Evolutionary conservation across 179 eudicot species (phyloP).

Genomic region (Patellifolia procumbens): DNA sequence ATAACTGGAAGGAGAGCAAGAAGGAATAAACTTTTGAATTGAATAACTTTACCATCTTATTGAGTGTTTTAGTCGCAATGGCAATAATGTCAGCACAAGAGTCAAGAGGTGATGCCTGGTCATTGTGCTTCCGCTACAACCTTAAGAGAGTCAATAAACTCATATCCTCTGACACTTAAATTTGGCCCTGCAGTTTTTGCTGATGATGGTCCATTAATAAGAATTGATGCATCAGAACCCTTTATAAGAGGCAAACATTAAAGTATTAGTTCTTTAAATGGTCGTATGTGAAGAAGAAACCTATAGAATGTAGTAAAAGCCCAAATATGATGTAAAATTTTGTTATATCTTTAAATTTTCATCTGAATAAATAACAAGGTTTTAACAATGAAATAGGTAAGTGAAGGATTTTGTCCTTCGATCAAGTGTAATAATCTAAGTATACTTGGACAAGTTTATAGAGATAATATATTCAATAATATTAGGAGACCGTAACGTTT

Average conservation of each 20-base stretch:
- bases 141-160: slow-evolving; percentile 55
- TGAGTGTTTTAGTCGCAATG: slow-evolving; percentile 54
- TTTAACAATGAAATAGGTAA: no score
- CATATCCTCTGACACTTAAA: slow-evolving; percentile 42
- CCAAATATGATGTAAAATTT: no score
- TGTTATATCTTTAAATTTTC: no score
- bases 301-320: no score
- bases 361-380: no score
- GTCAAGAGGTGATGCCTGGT: slow-evolving; percentile 48
- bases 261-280: neutral
- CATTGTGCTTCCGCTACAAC: slow-evolving; percentile 43
- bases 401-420: no score
- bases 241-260: neutral
- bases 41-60: slow-evolving; percentile 36
- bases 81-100: slow-evolving; percentile 69
- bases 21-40: neutral
- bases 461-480: no score
- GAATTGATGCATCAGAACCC: slow-evolving; percentile 63
- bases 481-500: no score
- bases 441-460: no score
- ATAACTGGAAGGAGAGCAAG: neutral
- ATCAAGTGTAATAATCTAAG: no score
- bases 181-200: slow-evolving; percentile 48
- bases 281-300: no score
- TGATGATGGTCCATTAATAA: slow-evolving; percentile 41